These are phyloP conservation scores for Rhizopus stolonifer DNA, from an alignment of 371 early-diverging fungal species.

Conservation along the genomic window DNA sequence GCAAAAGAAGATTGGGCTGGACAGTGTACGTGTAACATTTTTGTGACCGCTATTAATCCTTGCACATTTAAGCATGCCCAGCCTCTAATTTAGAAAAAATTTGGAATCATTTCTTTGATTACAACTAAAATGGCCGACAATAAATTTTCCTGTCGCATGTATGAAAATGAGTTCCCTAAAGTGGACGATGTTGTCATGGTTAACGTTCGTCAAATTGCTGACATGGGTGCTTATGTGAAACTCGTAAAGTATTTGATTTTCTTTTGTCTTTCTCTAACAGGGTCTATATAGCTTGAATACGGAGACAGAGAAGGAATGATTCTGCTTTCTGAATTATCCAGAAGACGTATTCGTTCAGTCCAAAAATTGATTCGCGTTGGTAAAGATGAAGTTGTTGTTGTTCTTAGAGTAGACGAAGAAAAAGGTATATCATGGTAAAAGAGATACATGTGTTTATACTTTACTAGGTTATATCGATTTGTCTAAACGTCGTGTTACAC, in stretches of 20 bases:
- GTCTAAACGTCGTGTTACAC: slow-evolving; percentile 96
- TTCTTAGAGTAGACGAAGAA: slow-evolving; percentile 97
- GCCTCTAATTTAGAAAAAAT: no score
- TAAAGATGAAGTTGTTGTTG: slow-evolving; percentile 95
- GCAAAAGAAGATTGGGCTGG: no score
- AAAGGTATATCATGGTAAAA: slow-evolving; percentile 70
- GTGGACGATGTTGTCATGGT: slow-evolving; percentile 99
- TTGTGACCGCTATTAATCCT: no score
- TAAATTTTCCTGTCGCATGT: slow-evolving; percentile 82
- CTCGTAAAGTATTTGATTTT: slow-evolving; percentile 52
- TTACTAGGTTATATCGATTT: slow-evolving; percentile 98
- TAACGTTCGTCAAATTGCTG: slow-evolving; percentile 95
- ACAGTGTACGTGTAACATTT: no score
- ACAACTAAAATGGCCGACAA: slow-evolving; percentile 33
- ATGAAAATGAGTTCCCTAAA: slow-evolving; percentile 95
- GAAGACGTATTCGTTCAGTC: slow-evolving; percentile 97
- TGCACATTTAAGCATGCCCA: no score
- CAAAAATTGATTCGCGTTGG: slow-evolving; percentile 98
- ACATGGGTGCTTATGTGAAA: slow-evolving; percentile 97
- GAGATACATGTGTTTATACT: no score
- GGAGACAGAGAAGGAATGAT: slow-evolving; percentile 98
- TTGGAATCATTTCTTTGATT: no score
- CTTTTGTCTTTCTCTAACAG: no score
- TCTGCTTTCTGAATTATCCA: slow-evolving; percentile 92
- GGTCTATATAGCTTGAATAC: slow-evolving; percentile 67